Evolutionary conservation across 2,329 filamentous ascomycete species (phyloP), one percentile per base, ranked within the genome.

Genomic region (Aureobasidium sp.): DNA sequence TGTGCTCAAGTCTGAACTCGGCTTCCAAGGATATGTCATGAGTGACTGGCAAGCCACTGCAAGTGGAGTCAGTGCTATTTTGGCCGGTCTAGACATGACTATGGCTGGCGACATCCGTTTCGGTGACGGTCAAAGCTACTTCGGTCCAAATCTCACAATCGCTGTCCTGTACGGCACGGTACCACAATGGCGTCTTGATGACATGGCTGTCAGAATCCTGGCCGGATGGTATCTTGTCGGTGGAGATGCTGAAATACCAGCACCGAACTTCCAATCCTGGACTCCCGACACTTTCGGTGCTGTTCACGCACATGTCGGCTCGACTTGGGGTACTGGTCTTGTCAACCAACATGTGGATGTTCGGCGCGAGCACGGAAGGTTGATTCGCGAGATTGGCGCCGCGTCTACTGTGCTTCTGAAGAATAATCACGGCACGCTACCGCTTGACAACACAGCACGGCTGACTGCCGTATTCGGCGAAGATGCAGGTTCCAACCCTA

Each of bases 321-420:
- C 89, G 66, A 87, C 87, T 60, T 86, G 85, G 42, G 42, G 42
- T 13, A 69, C 71, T 68, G 54, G 69, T 40, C 61, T 69, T 68
- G 86, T 97, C 80, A 84, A 97, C 78, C 85, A 89, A 72, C 92
- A 94, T 70, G 87, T 97, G 33, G 89, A 97, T 74, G 95, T 97
- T 15, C 92, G 90, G 63, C 87, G 80, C 45, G 85, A 95, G 66
- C 94, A 97, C 75, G 90, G 84, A 43, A 76, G 81, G 29, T 80
- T 94, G 48, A 95, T 97, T 67, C 90, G 94, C 43, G 87, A 93
- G 70, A 79, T 83, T 63, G 84, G 82, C 15, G 74, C 81, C 11
- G 83, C 85, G 59, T 79, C 80, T 13, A 85, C 83, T 47, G 78
- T 84, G 27, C 69, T 85, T 9, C 71, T 85, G 7, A 85, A 84